Evolutionary conservation across 108 stramenopile genomes (phyloP).

Genomic region (Skeletonema grethae): DNA sequence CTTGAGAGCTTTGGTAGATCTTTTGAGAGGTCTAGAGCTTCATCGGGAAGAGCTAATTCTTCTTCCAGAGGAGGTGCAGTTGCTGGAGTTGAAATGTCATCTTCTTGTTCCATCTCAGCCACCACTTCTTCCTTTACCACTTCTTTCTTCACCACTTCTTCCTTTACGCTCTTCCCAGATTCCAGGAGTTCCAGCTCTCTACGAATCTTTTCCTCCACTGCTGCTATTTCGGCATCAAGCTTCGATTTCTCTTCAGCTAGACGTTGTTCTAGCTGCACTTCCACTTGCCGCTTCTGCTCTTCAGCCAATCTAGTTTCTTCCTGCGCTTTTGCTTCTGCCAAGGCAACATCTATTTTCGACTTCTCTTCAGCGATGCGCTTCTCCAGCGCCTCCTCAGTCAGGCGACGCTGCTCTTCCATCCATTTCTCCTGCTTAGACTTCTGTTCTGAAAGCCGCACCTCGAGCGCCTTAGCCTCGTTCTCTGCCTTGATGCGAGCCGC

Average conservation of each 20-base stretch:
- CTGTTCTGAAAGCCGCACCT: not conserved
- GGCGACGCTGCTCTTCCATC: not conserved
- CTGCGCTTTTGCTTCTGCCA: conserved; percentile 5
- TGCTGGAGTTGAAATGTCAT: not conserved
- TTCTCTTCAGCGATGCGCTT: conserved; percentile 3
- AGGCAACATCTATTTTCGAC: not conserved
- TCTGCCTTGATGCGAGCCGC: conserved; percentile 2
- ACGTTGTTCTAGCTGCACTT: conserved; percentile 12
- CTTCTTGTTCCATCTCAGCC: conserved; percentile 8
- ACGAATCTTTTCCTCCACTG: conserved; percentile 6
- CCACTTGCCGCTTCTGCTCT: not conserved
- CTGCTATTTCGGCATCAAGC: conserved; percentile 14
- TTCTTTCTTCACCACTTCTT: not conserved
- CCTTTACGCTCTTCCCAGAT: not conserved
- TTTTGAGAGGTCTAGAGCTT: not conserved
- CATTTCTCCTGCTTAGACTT: not conserved
- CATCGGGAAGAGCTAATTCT: not conserved
- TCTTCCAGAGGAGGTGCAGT: conserved; percentile 1
- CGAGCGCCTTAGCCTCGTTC: not conserved
- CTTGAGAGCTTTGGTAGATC: conserved; percentile 3
- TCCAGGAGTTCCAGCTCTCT: conserved; percentile 1
- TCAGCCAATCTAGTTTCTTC: not conserved
- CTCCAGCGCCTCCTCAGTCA: not conserved
- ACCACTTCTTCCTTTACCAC: conserved; percentile 21
- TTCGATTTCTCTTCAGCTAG: conserved; percentile 20